These are phyloP conservation scores for Mortierella sp. DNA, from an alignment of 371 early-diverging fungal genomes.

Conservation along the genomic window DNA sequence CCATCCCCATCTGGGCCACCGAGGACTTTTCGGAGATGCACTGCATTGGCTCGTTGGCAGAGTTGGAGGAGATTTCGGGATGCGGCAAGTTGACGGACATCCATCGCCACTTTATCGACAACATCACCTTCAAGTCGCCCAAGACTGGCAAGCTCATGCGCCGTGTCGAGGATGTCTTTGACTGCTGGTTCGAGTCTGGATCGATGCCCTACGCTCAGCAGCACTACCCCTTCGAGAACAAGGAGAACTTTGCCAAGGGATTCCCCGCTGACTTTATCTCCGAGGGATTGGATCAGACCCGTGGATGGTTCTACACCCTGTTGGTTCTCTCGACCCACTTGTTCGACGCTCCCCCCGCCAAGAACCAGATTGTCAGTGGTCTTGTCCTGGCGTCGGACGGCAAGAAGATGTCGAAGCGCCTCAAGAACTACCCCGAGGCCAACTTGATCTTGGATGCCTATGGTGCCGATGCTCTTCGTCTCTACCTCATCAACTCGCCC, in stretches of 20 bases:
- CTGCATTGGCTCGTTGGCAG: constrained; percentile 96
- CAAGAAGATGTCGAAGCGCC: constrained; percentile 99
- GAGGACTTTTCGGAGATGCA: constrained; percentile 95
- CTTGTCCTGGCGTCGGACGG: constrained; percentile 99
- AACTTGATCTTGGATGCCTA: constrained; percentile 87
- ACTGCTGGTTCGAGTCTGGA: constrained; percentile 99
- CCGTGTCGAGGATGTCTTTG: constrained; percentile 99
- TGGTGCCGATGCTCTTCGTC: constrained; percentile 98
- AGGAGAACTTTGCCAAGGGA: constrained; percentile 83
- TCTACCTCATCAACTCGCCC: constrained; percentile 99
- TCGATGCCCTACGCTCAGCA: constrained; percentile 99
- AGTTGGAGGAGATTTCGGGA: constrained; percentile 95
- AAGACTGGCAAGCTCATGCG: constrained; percentile 89
- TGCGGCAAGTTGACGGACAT: constrained; percentile 93
- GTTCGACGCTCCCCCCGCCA: constrained; percentile 98
- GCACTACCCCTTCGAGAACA: constrained; percentile 99
- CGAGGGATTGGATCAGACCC: constrained; percentile 99
- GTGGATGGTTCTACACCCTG: constrained; percentile 99
- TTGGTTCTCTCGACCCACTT: constrained; percentile 99
- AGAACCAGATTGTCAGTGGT: constrained; percentile 99
- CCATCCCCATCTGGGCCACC: constrained; percentile 99
- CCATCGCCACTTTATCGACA: constrained; percentile 99
- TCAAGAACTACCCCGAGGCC: constrained; percentile 99
- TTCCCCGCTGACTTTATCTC: constrained; percentile 99
- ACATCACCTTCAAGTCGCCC: constrained; percentile 95